Evolutionary conservation across 1,139 yeast genomes (phyloP).

Genomic region (Zygoascus meyerae): DNA sequence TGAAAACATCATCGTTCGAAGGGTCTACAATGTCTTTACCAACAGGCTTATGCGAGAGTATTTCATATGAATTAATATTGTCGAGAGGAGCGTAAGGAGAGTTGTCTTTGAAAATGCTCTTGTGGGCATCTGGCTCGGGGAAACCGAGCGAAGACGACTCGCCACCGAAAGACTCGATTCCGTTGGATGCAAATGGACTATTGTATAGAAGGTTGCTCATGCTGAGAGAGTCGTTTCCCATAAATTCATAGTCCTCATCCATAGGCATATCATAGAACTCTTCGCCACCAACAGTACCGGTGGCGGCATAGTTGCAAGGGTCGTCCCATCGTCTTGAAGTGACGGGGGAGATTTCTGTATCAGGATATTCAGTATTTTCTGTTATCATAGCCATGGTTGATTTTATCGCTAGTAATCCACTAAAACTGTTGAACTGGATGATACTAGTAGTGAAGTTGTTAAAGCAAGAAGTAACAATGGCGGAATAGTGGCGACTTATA

Average conservation of each 20-base stretch:
- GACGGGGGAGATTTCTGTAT: constrained; percentile 5
- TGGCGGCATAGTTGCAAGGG: background rate
- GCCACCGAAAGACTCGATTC: background rate
- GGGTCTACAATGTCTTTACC: no score
- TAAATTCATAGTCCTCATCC: constrained; percentile 9
- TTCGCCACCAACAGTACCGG: background rate
- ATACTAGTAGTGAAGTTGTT: no score
- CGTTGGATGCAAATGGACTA: background rate
- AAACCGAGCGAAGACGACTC: constrained; percentile 7
- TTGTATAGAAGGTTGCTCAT: background rate
- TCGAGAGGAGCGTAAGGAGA: constrained; percentile 9
- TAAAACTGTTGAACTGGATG: no score
- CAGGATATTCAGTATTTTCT: constrained; percentile 7
- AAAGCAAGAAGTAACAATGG: no score
- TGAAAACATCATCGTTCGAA: no score
- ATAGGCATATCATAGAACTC: constrained; percentile 4
- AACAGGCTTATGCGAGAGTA: no score
- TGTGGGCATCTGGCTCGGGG: background rate
- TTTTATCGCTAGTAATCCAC: background rate
- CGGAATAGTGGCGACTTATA: no score
- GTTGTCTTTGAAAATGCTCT: constrained; percentile 5
- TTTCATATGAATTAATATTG: no score
- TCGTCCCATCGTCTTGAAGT: constrained; percentile 8
- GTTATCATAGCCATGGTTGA: constrained; percentile 5
- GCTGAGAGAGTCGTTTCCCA: constrained; percentile 1